Evolutionary conservation across 257 asterid species (phyloP).

Genomic region (Knoxia roxburghii): DNA sequence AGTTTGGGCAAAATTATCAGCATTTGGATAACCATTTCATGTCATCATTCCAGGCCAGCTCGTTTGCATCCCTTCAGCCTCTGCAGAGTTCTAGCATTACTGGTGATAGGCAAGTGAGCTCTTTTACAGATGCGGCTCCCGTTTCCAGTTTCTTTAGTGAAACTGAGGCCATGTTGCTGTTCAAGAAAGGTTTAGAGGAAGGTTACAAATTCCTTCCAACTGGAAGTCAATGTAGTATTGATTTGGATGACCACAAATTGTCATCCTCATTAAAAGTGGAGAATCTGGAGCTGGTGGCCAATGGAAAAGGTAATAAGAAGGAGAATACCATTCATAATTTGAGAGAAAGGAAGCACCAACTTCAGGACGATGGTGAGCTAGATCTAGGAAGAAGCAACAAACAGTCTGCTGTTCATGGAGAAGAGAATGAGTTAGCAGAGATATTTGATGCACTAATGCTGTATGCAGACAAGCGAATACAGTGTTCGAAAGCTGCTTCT

Average conservation of each 20-base stretch:
- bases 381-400: not conserved
- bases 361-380: constrained; percentile 10
- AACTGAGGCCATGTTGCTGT: constrained; percentile 63
- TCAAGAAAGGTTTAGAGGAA: constrained; percentile 84
- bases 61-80: no score
- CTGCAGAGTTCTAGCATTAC: constrained; percentile 24
- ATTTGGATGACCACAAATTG: constrained; percentile 48
- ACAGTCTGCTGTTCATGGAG: not conserved
- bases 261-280: constrained; percentile 52
- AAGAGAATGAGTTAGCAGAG: not conserved
- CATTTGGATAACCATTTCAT: no score
- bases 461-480: constrained; percentile 32
- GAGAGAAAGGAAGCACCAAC: constrained; percentile 61
- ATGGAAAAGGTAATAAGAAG: constrained; percentile 37
- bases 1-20: no score
- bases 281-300: constrained; percentile 17
- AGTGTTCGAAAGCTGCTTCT: constrained; percentile 18
- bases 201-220: constrained; percentile 72
- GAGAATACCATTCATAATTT: constrained; percentile 22
- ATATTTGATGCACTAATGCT: constrained; percentile 33
- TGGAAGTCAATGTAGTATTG: constrained; percentile 41
- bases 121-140: constrained; percentile 20
- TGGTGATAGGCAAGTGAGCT: constrained; percentile 25
- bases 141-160: constrained; percentile 44
- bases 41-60: no score